Evolutionary conservation across 1,139 yeast genomes (phyloP).

Genomic region (Saccharomyces hybrid): DNA sequence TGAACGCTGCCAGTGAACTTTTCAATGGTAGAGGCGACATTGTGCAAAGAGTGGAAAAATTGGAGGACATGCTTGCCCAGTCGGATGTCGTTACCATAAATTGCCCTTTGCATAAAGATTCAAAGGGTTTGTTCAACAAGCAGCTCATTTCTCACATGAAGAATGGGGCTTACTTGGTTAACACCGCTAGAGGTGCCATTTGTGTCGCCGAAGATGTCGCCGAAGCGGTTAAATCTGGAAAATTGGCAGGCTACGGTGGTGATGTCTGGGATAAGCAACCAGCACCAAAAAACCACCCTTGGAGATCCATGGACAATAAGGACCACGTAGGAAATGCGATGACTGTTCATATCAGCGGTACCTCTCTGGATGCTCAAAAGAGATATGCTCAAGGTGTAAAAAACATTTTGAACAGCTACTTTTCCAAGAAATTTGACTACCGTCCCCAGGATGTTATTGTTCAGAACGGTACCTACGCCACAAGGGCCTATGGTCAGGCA

Average conservation of each 20-base stretch:
- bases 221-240: conserved; percentile 62
- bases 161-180: conserved; percentile 68
- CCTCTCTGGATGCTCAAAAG: conserved; percentile 71
- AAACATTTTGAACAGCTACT: conserved; percentile 55
- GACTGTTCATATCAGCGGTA: conserved; percentile 80
- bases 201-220: conserved; percentile 68
- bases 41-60: conserved; percentile 52
- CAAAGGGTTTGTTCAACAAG: conserved; percentile 62
- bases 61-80: conserved; percentile 61
- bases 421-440: conserved; percentile 56
- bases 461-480: conserved; percentile 63
- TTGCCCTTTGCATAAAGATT: conserved; percentile 67
- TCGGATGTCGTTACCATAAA: conserved; percentile 74
- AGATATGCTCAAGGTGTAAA: conserved; percentile 67
- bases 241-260: conserved; percentile 73
- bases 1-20: conserved; percentile 25
- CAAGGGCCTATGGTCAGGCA: conserved; percentile 61
- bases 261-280: conserved; percentile 83
- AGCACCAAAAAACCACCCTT: conserved; percentile 67
- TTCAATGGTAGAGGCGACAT: conserved; percentile 4
- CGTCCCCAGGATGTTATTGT: conserved; percentile 69
- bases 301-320: conserved; percentile 62
- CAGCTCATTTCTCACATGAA: conserved; percentile 63
- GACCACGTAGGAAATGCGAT: conserved; percentile 74
- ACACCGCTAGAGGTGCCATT: conserved; percentile 82